Conservation (phyloP, 2,329 filamentous ascomycete species). For the Aspergillus novoparasiticus region DNA sequence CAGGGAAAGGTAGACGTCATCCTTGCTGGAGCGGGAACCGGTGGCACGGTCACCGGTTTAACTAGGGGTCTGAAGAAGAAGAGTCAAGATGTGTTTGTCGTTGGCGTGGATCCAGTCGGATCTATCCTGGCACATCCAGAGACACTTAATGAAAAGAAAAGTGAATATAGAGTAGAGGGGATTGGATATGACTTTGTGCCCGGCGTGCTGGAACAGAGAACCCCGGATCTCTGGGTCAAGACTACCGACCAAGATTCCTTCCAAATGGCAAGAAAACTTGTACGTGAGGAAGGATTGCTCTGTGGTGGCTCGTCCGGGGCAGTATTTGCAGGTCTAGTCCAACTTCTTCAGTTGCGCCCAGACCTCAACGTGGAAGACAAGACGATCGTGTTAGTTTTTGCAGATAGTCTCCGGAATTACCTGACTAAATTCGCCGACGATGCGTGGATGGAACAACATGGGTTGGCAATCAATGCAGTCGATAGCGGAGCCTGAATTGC, state of each 20-base stretch:
- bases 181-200: slow-evolving; percentile 97
- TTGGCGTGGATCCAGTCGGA: slow-evolving; percentile 83
- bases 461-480: background rate
- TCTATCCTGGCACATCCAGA: slow-evolving; percentile 81
- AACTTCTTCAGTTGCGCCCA: too few species aligned
- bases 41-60: slow-evolving; percentile 83
- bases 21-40: slow-evolving; percentile 84
- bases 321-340: slow-evolving; percentile 32
- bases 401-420: slow-evolving; percentile 74
- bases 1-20: slow-evolving; percentile 73
- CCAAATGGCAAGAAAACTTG: slow-evolving; percentile 75
- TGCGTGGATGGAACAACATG: slow-evolving; percentile 63
- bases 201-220: slow-evolving; percentile 74
- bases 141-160: slow-evolving; percentile 66
- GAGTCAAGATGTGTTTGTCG: slow-evolving; percentile 74
- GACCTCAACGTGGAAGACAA: slow-evolving; percentile 54
- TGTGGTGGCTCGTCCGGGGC: slow-evolving; percentile 89
- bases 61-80: slow-evolving; percentile 79
- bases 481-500: background rate
- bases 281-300: slow-evolving; percentile 83
- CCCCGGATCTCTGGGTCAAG: slow-evolving; percentile 91
- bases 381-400: slow-evolving; percentile 75
- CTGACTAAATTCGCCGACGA: slow-evolving; percentile 93
- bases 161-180: slow-evolving; percentile 91
- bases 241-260: slow-evolving; percentile 86